These are phyloP conservation scores for Pigoraptor vietnamica DNA, from an alignment of 78 protist species.

Conservation along the genomic window DNA sequence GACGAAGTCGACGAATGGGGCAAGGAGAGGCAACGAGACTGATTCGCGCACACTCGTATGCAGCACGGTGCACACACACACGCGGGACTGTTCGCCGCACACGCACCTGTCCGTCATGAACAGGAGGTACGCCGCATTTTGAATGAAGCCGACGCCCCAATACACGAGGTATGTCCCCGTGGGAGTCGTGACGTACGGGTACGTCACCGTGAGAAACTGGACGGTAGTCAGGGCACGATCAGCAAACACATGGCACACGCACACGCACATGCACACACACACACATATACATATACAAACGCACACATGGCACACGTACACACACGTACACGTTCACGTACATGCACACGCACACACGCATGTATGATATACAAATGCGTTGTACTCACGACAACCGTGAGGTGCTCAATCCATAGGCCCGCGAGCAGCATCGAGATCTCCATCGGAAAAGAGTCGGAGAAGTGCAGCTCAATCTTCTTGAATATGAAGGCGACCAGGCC, in stretches of 20 bases:
- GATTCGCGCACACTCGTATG: background rate
- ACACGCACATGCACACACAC: background rate
- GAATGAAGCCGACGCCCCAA: background rate
- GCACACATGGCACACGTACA: background rate
- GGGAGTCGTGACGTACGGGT: background rate
- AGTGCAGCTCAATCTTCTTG: background rate
- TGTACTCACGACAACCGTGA: background rate
- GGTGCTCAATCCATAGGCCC: conserved; percentile 14
- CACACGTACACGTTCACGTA: background rate
- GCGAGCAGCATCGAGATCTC: conserved; percentile 1
- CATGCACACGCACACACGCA: background rate
- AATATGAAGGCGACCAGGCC: background rate
- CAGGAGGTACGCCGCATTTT: conserved; percentile 5
- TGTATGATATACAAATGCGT: background rate
- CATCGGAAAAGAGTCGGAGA: background rate
- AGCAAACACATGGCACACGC: background rate
- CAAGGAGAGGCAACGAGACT: background rate
- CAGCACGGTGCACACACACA: background rate
- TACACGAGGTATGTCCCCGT: background rate
- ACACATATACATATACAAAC: background rate
- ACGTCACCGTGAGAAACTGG: background rate
- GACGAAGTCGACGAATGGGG: background rate
- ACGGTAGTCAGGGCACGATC: background rate
- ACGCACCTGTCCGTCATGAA: background rate
- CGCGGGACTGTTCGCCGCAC: background rate